Evolutionary conservation across 1,139 yeast species (phyloP), one percentile per base, ranked within the genome.

Genomic region (Diutina neorugosa): DNA sequence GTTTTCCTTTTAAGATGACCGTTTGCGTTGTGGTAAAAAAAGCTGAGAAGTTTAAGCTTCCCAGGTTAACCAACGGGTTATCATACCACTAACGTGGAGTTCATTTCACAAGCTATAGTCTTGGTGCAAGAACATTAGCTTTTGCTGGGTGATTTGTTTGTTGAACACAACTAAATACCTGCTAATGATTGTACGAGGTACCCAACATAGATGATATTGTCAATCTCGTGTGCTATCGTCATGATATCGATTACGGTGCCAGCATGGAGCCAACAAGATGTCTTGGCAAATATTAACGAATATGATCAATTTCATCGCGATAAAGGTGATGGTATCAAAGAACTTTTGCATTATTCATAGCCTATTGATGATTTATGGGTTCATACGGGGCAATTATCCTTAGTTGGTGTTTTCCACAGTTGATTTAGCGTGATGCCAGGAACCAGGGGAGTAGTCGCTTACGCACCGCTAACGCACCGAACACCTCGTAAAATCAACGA

Each of bases 181-280:
- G 57, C 58, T 27, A 70, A 53, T 1, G 65, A 71, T 37, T 60
- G 54, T 4, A 63, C 60, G 20, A 63, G 57, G 40, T 69, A 58
- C 0, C 71, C 73, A 3, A 70, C 63, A 52, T 62, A 63, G 1
- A 58, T 3, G 1, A 59, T 57, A 1, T 69, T 70, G 53, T 67
- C 67, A 20, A 60, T 56, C 11, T 54, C 56, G 11, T 54, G 59
- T 3, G 63, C 65, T 2, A 65, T 61, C 12, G 63, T 61, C 11
- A 63, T 51, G 56, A 63, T 55, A 61, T 67, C 67, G 6, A 69
- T 59, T 9, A 66, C 65, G 55, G 65, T 59, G 0, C 73, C 73
- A 3, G 73, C 74, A 16, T 25, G 20, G 37, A 18, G 14, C 49
- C 49, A 25, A 44, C 49, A 16, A 25, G n/a, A n/a, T n/a, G n/a